Evolutionary conservation across 257 asterid species (phyloP).

Genomic region (Solanum arcanum): DNA sequence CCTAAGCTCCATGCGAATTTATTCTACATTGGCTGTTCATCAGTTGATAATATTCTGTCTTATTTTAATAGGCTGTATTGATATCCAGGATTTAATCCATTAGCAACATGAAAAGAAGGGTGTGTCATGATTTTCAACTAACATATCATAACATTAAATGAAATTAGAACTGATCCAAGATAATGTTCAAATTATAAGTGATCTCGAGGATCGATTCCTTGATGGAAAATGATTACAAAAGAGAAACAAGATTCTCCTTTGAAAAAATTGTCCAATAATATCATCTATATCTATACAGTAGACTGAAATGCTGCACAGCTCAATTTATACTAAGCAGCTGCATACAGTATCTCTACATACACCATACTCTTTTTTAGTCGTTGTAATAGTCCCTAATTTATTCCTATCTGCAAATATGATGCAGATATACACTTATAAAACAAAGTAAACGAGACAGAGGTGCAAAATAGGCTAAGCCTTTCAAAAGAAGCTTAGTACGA

Average conservation of each 20-base stretch:
- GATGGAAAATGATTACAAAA: neutral
- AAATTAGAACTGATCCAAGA: neutral
- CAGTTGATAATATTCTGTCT: slow-evolving; percentile 8
- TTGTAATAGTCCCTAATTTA: neutral
- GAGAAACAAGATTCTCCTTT: neutral
- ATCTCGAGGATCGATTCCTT: neutral
- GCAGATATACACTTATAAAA: neutral
- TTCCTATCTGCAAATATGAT: neutral
- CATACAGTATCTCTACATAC: neutral
- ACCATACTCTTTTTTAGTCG: neutral
- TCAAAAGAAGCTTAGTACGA: neutral
- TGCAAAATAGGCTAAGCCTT: neutral
- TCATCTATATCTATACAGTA: neutral
- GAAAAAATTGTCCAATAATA: neutral
- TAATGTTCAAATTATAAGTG: neutral
- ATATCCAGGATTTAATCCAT: slow-evolving; percentile 5
- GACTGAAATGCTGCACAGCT: neutral
- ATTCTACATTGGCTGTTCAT: slow-evolving; percentile 16
- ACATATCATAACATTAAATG: neutral
- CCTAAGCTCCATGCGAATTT: slow-evolving; percentile 6
- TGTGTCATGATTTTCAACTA: neutral
- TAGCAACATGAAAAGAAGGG: neutral
- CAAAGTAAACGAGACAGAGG: neutral
- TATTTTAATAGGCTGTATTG: neutral
- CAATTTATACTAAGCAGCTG: neutral